Conservation (phyloP, 176 grass and related monocot species). For the Microstegium vimineum region DNA sequence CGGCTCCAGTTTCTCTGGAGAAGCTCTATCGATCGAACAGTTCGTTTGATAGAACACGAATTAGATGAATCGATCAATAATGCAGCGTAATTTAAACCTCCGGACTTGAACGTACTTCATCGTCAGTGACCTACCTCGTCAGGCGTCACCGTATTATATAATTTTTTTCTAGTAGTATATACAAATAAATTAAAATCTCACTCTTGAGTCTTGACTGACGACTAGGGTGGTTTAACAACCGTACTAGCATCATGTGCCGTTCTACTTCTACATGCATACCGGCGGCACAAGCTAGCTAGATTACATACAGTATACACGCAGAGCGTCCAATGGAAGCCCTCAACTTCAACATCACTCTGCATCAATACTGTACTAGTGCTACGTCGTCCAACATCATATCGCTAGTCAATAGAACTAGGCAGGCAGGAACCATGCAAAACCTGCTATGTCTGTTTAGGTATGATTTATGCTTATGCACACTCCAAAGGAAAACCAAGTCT, state of each 20-base stretch:
- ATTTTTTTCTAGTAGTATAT: background rate
- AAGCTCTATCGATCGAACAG: no score
- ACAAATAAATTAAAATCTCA: background rate
- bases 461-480: conserved; percentile 47
- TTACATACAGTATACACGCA: background rate
- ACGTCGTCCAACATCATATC: background rate
- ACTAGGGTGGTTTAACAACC: conserved; percentile 13
- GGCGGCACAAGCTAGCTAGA: background rate
- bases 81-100: background rate
- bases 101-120: background rate
- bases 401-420: conserved; percentile 36
- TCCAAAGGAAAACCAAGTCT: conserved; percentile 36
- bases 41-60: no score
- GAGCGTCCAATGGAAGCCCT: background rate
- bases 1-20: no score
- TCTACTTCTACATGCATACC: background rate
- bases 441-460: conserved; percentile 53
- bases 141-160: background rate
- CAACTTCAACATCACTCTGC: background rate
- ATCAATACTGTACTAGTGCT: background rate
- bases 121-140: background rate
- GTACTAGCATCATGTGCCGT: background rate
- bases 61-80: no score
- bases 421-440: background rate
- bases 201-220: background rate